Evolutionary conservation across 73 alveolate genomes (phyloP).

Genomic region (Paramecium octaurelia): DNA sequence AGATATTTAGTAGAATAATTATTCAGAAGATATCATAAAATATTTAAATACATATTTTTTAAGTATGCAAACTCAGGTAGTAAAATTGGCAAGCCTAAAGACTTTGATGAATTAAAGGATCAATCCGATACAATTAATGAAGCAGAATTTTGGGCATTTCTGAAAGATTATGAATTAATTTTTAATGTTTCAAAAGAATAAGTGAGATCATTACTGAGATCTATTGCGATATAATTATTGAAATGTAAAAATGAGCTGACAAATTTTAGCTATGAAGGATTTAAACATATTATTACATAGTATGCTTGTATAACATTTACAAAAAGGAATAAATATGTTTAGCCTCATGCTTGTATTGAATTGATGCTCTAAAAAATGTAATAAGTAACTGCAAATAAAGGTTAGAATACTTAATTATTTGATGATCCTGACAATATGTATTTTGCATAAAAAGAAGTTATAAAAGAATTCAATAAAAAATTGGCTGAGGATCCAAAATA

Average conservation of each 20-base stretch:
- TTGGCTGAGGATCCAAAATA: constrained; percentile 68
- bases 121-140: constrained; percentile 66
- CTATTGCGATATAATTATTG: background rate
- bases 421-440: constrained; percentile 74
- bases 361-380: constrained; percentile 56
- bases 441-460: constrained; percentile 72
- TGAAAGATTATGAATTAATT: constrained; percentile 72
- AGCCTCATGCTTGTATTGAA: constrained; percentile 50
- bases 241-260: background rate
- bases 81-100: constrained; percentile 61
- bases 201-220: constrained; percentile 54
- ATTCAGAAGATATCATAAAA: constrained; percentile 69
- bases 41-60: constrained; percentile 66
- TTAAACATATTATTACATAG: constrained; percentile 29
- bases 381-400: constrained; percentile 60
- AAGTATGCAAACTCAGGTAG: constrained; percentile 77
- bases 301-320: constrained; percentile 43
- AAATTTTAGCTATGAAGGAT: constrained; percentile 49
- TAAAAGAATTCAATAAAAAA: constrained; percentile 69
- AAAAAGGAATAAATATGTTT: constrained; percentile 42
- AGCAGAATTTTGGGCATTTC: constrained; percentile 72
- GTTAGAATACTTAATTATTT: constrained; percentile 56
- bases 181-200: constrained; percentile 66
- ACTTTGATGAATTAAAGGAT: constrained; percentile 68
- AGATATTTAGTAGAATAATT: constrained; percentile 63